Percentiles rank a stretch among this genome's conserved stretches.
Evolutionary conservation across 2,329 filamentous ascomycete species (phyloP).

Genomic region (Phialophora macrospora): DNA sequence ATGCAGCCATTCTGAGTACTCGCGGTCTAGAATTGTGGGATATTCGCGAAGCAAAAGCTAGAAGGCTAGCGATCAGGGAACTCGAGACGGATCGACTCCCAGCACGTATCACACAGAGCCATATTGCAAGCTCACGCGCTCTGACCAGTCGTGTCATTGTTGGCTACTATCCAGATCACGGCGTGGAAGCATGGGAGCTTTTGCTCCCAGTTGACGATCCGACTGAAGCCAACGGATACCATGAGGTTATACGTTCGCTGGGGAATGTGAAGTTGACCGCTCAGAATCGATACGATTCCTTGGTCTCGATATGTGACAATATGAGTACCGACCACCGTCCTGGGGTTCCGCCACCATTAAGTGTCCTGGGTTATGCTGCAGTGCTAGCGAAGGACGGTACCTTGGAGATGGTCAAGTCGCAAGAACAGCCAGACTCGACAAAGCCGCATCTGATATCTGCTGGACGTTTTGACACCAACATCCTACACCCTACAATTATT

Average conservation of each 20-base stretch:
- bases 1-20: slow-evolving; percentile 30
- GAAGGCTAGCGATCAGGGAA: slow-evolving; percentile 23
- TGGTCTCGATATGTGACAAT: slow-evolving; percentile 35
- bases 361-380: slow-evolving; percentile 28
- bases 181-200: slow-evolving; percentile 32
- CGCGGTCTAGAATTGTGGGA: slow-evolving; percentile 33
- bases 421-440: slow-evolving; percentile 31
- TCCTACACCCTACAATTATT: slow-evolving; percentile 24
- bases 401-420: slow-evolving; percentile 32
- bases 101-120: slow-evolving; percentile 33
- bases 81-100: slow-evolving; percentile 21
- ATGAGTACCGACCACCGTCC: slow-evolving; percentile 32
- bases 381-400: slow-evolving; percentile 30
- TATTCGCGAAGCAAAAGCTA: slow-evolving; percentile 32
- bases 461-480: slow-evolving; percentile 26
- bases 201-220: slow-evolving; percentile 25
- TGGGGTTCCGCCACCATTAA: slow-evolving; percentile 15
- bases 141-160: slow-evolving; percentile 34
- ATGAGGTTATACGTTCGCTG: slow-evolving; percentile 32
- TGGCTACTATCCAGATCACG: slow-evolving; percentile 26
- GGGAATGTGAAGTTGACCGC: slow-evolving; percentile 27
- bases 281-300: slow-evolving; percentile 26
- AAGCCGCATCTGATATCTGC: slow-evolving; percentile 31
- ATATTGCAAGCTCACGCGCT: slow-evolving; percentile 30
- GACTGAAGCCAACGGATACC: slow-evolving; percentile 23